Conservation (phyloP, 2,329 filamentous ascomycete species). For the Aureobasidium namibiae region DNA sequence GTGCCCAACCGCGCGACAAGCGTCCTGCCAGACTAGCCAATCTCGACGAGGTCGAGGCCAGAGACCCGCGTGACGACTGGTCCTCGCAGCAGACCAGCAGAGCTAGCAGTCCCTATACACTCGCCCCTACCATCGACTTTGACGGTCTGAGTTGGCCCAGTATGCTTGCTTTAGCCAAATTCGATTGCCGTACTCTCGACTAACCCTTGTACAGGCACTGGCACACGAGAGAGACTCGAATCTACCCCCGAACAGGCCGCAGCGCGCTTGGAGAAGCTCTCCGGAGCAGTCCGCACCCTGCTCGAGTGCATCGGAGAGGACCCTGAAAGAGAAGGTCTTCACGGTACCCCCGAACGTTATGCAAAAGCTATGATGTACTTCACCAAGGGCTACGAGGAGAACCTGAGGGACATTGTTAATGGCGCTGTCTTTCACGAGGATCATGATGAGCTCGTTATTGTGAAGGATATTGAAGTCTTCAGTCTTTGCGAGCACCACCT, state of each 20-base stretch:
- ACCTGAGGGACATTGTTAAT: constrained; percentile 85
- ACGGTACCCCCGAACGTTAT: constrained; percentile 72
- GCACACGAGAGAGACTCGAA: constrained; percentile 55
- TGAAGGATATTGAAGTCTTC: constrained; percentile 94
- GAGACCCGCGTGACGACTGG: constrained; percentile 46
- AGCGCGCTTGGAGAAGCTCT: constrained; percentile 51
- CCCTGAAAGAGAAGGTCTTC: constrained; percentile 54
- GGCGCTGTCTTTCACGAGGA: constrained; percentile 92
- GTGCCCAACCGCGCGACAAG: constrained; percentile 9
- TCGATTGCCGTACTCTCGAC: not conserved
- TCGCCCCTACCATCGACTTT: constrained; percentile 45
- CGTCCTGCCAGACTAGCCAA: constrained; percentile 17
- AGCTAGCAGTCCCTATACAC: constrained; percentile 39
- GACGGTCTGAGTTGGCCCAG: constrained; percentile 50
- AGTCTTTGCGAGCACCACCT: constrained; percentile 95
- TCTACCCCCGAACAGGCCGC: constrained; percentile 51
- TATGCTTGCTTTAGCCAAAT: constrained; percentile 22
- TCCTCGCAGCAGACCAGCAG: constrained; percentile 46
- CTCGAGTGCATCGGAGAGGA: constrained; percentile 60
- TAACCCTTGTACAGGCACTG: constrained; percentile 39
- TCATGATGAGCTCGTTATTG: constrained; percentile 94
- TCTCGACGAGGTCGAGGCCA: constrained; percentile 42
- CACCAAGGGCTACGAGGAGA: constrained; percentile 95
- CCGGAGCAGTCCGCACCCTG: constrained; percentile 55
- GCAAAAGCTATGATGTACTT: constrained; percentile 94